A percentile compares a stretch with the other conserved stretches of the same genome.
phyloP scores from a whole-genome alignment of 2,329 filamentous ascomycete species.

The Beauveria caledonica region DNA sequence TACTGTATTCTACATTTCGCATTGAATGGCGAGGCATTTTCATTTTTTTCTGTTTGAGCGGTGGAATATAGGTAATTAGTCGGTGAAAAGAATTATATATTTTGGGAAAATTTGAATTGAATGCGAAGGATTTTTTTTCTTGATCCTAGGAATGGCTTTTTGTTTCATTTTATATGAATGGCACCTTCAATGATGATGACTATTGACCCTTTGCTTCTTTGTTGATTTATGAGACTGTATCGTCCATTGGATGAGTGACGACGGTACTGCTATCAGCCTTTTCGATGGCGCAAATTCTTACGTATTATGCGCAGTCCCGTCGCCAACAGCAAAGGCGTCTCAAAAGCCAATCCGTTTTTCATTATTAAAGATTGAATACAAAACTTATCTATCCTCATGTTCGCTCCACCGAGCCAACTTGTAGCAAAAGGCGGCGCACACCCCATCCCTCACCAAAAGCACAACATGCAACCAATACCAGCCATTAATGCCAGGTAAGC shows the following conservation, averaged over 20 bases:
- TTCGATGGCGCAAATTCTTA: too few relatives aligned
- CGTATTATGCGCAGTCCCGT: too few relatives aligned
- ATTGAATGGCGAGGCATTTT: slow-evolving; percentile 1
- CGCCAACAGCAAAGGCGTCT: too few relatives aligned
- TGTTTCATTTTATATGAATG: not conserved
- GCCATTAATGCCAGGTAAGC: not conserved
- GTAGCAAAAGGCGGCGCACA: not conserved
- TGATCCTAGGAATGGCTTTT: not conserved
- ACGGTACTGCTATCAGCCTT: too few relatives aligned
- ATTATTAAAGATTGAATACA: not conserved
- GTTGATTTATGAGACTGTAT: too few relatives aligned
- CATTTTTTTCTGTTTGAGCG: not conserved
- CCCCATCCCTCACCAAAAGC: not conserved
- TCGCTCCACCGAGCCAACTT: too few relatives aligned
- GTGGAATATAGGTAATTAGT: not conserved
- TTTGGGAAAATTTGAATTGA: not conserved
- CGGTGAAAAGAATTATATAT: not conserved
- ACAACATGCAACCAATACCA: not conserved
- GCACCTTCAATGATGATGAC: not conserved
- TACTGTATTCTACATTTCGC: not conserved
- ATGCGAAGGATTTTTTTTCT: not conserved
- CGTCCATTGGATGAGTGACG: too few relatives aligned
- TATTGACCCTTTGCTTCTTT: too few relatives aligned
- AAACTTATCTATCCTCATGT: too few relatives aligned
- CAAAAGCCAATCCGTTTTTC: not conserved